Conservation (phyloP, 345 rosid species). For the Mangifera indica region DNA sequence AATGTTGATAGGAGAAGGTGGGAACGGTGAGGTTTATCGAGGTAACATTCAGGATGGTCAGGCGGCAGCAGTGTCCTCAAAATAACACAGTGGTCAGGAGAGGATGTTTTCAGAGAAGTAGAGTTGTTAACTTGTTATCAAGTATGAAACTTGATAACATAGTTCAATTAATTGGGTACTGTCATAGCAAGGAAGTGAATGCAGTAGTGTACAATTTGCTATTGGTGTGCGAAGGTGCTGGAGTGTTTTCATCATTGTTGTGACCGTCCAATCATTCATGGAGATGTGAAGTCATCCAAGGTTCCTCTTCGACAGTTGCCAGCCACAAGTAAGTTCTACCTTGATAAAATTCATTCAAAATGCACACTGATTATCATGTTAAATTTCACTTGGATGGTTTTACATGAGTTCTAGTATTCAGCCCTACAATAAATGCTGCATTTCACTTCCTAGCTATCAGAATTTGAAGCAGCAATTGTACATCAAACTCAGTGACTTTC, state of each 20-base stretch:
- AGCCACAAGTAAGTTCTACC: conserved; percentile 35
- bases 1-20: conserved; percentile 38
- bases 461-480: conserved; percentile 29
- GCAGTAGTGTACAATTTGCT: conserved; percentile 42
- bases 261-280: conserved; percentile 39
- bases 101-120: conserved; percentile 39
- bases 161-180: conserved; percentile 35
- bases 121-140: conserved; percentile 32
- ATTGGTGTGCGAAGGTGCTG: conserved; percentile 43
- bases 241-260: conserved; percentile 40
- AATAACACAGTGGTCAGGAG: conserved; percentile 19
- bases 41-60: conserved; percentile 27
- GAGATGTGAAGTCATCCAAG: conserved; percentile 42
- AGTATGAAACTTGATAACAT: conserved; percentile 31
- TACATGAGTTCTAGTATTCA: neutral
- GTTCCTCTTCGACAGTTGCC: conserved; percentile 32
- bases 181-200: conserved; percentile 24
- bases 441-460: conserved; percentile 14
- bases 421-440: neutral
- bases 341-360: neutral
- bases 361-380: neutral
- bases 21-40: conserved; percentile 30
- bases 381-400: neutral
- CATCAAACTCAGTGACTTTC: conserved; percentile 26
- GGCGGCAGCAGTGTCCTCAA: conserved; percentile 40